Conservation (phyloP, 2,329 filamentous ascomycete genomes). For the Atkinsonella texensis region DNA sequence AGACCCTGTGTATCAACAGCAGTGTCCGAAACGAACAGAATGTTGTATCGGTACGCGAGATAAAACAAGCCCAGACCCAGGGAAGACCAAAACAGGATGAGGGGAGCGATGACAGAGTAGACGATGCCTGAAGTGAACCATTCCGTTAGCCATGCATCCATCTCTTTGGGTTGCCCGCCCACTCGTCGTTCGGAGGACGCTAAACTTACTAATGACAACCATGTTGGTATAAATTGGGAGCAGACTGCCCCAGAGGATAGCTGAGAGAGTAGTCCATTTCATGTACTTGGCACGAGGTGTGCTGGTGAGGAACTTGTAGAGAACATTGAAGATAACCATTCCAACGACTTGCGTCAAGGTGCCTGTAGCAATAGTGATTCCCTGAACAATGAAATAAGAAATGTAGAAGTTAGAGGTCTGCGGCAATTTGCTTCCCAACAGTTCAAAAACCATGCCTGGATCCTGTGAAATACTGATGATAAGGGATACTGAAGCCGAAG, state of each 20-base stretch:
- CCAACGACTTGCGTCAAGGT: constrained; percentile 57
- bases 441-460: constrained; percentile 46
- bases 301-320: constrained; percentile 60
- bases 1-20: constrained; percentile 80
- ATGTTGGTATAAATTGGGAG: constrained; percentile 66
- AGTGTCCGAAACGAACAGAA: constrained; percentile 70
- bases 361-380: constrained; percentile 61
- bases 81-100: constrained; percentile 70
- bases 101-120: constrained; percentile 73
- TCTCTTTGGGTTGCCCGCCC: constrained; percentile 9
- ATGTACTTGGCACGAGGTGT: constrained; percentile 70
- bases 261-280: constrained; percentile 57
- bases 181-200: no score
- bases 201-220: constrained; percentile 48
- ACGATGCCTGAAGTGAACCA: constrained; percentile 40
- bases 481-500: constrained; percentile 64
- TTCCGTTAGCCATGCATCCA: constrained; percentile 4
- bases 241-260: constrained; percentile 65
- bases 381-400: constrained; percentile 77
- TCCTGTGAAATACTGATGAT: constrained; percentile 49
- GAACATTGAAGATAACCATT: constrained; percentile 52
- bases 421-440: constrained; percentile 64
- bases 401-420: constrained; percentile 89
- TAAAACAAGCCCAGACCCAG: constrained; percentile 71
- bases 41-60: constrained; percentile 74